These are phyloP conservation scores for Sclerotinia glacialis DNA, from an alignment of 2,329 filamentous ascomycete species.

Conservation along the genomic window DNA sequence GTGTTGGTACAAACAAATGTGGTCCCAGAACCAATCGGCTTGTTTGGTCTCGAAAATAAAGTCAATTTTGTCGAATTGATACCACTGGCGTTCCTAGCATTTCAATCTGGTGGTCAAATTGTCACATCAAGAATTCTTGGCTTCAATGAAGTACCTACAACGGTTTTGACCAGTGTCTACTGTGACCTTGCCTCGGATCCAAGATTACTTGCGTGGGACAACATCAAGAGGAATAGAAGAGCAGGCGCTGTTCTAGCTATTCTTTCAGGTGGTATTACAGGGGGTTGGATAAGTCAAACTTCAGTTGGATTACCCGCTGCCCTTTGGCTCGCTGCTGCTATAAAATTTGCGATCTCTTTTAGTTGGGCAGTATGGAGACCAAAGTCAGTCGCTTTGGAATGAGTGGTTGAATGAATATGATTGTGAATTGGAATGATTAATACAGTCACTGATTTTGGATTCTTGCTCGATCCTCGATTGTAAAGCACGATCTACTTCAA, in stretches of 20 bases:
- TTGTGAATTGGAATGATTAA: neutral
- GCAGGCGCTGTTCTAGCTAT: slow-evolving; percentile 50
- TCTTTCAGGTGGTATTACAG: slow-evolving; percentile 52
- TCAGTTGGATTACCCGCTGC: slow-evolving; percentile 50
- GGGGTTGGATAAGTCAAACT: slow-evolving; percentile 54
- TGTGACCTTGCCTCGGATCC: slow-evolving; percentile 74
- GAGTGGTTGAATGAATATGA: neutral
- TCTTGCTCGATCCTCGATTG: neutral
- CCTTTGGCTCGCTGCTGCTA: slow-evolving; percentile 44
- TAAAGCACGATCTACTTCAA: neutral
- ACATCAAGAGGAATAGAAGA: slow-evolving; percentile 54
- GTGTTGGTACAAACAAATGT: slow-evolving; percentile 49
- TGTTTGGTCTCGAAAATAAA: slow-evolving; percentile 33
- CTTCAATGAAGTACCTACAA: slow-evolving; percentile 70
- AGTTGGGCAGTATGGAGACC: slow-evolving; percentile 61
- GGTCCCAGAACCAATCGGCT: slow-evolving; percentile 45
- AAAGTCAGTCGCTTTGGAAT: slow-evolving; percentile 22
- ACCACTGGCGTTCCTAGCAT: slow-evolving; percentile 51
- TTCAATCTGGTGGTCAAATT: slow-evolving; percentile 76
- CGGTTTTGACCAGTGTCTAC: slow-evolving; percentile 78
- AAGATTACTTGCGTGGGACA: slow-evolving; percentile 46
- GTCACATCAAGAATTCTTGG: slow-evolving; percentile 69
- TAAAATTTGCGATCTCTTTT: slow-evolving; percentile 56
- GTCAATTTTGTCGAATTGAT: slow-evolving; percentile 46
- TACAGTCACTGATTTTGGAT: neutral